Conservation (phyloP, 768 basidiomycete species). For the Hemileccinum impolitum region DNA sequence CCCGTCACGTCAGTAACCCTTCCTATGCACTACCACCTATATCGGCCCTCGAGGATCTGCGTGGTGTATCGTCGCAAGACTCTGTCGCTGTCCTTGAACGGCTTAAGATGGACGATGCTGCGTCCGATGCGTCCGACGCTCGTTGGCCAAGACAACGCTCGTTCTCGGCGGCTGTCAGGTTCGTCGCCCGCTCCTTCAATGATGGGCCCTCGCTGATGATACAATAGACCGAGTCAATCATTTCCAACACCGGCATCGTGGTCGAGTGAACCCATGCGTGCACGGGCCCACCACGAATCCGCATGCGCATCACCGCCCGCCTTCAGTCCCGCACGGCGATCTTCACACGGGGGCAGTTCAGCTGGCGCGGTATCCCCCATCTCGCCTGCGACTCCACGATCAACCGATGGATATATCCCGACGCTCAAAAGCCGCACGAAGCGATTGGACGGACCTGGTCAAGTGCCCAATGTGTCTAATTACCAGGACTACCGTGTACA, state of each 20-base stretch:
- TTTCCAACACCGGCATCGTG: constrained; percentile 24
- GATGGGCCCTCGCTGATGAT: background rate
- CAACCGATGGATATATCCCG: constrained; percentile 25
- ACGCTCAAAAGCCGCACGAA: constrained; percentile 15
- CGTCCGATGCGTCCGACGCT: constrained; percentile 16
- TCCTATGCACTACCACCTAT: constrained; percentile 65
- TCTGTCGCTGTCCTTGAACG: constrained; percentile 65
- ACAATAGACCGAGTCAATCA: constrained; percentile 14
- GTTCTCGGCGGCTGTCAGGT: constrained; percentile 40
- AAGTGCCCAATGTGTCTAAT: constrained; percentile 9
- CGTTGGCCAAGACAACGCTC: constrained; percentile 44
- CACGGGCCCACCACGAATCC: constrained; percentile 17
- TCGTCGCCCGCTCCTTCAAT: background rate
- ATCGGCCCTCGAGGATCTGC: constrained; percentile 61
- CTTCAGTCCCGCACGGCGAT: constrained; percentile 28
- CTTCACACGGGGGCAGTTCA: constrained; percentile 43
- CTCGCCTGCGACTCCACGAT: constrained; percentile 50
- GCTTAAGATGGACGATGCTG: constrained; percentile 51
- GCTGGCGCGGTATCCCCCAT: constrained; percentile 51
- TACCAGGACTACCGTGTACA: constrained; percentile 13
- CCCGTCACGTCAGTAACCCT: constrained; percentile 29
- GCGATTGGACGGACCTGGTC: constrained; percentile 10
- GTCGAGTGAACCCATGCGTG: constrained; percentile 21
- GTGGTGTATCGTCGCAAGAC: constrained; percentile 49
- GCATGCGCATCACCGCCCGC: constrained; percentile 13